Base-by-base conservation (phyloP, 345 rosid genomes). In the Excoecaria cochinchinensis region DNA sequence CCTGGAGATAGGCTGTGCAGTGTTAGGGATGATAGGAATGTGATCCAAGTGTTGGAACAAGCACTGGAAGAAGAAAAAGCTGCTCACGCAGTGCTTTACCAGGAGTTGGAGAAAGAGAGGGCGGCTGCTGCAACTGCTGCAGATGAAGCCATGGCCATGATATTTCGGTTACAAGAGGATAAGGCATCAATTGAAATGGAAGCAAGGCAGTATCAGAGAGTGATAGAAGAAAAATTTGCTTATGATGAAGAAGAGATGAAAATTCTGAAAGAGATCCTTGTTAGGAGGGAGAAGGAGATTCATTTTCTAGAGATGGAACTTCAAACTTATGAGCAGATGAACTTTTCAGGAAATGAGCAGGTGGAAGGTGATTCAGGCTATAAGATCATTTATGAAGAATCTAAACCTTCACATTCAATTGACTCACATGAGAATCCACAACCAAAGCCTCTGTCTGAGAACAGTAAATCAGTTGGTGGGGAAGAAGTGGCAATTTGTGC, bases 101-200 rank as follows among this genome's bases (percentile, higher is more conserved):
- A 51, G 66, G 83, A 80, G 44, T 62, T 80, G 67, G 83, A 80
- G 79, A 68, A 76, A 69, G 83, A 76, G 80, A 76, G 83, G 77
- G 80, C 83, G 42, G 83, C 83, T 71, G 79, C 83, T 68, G 80
- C 83, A 14, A 65, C 70, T 59, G 83, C 83, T 3, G 83, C 80
- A 50, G 80, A 80, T 61, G 83, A 80, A 55, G 83, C 80, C 63
- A 71, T 80, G 79, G 83, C 83, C 60, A 80, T 80, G 83, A 80
- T 80, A 67, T 68, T 67, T 48, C 73, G 83, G 46, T 72, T 80
- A 80, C 83, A 80, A 72, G 83, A 80, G 47, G 83, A 76, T 36
- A 80, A 76, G 74, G 79, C 83, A 47, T 67, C 64, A 12, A 62
- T 80, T 60, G 74, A 51, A 76, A 80, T 80, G 83, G 83, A 80